Evolutionary conservation across 2,329 filamentous ascomycete species (phyloP).

Genomic region (Penicillium sp.): DNA sequence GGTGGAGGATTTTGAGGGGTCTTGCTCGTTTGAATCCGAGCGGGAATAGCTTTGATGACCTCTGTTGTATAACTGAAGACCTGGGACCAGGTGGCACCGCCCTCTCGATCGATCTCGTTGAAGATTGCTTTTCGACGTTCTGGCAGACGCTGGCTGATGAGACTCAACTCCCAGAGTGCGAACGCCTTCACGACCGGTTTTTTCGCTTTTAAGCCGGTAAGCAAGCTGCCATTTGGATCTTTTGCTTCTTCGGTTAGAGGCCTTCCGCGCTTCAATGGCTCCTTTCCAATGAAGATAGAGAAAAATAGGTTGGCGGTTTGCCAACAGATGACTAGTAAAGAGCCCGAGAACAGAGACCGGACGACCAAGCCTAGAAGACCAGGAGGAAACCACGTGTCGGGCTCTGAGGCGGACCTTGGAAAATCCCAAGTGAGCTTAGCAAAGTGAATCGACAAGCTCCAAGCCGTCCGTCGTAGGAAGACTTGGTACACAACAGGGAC

Average conservation of each 20-base stretch:
- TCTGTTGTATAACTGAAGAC: constrained; percentile 64
- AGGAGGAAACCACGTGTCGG: constrained; percentile 52
- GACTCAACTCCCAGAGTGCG: constrained; percentile 82
- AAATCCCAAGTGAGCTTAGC: constrained; percentile 70
- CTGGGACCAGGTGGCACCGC: constrained; percentile 75
- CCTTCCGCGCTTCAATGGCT: constrained; percentile 75
- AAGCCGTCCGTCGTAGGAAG: constrained; percentile 58
- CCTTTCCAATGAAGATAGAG: constrained; percentile 69
- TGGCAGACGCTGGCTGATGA: constrained; percentile 69
- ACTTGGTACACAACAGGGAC: constrained; percentile 57
- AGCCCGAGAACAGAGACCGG: constrained; percentile 57
- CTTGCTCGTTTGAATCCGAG: constrained; percentile 59
- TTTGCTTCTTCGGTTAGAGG: constrained; percentile 80
- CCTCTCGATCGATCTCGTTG: constrained; percentile 76
- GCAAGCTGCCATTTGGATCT: constrained; percentile 82
- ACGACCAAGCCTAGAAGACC: constrained; percentile 51
- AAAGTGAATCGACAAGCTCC: constrained; percentile 64
- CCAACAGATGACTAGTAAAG: constrained; percentile 67
- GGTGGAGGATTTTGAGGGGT: constrained; percentile 37
- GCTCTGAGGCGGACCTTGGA: constrained; percentile 60
- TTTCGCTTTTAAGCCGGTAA: constrained; percentile 77
- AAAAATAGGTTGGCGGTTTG: constrained; percentile 70
- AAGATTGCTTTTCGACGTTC: constrained; percentile 76
- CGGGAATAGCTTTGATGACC: constrained; percentile 61
- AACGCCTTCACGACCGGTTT: constrained; percentile 73